phyloP scores from a whole-genome alignment of 164 flowering plant species.

The Sextonia rubra region DNA sequence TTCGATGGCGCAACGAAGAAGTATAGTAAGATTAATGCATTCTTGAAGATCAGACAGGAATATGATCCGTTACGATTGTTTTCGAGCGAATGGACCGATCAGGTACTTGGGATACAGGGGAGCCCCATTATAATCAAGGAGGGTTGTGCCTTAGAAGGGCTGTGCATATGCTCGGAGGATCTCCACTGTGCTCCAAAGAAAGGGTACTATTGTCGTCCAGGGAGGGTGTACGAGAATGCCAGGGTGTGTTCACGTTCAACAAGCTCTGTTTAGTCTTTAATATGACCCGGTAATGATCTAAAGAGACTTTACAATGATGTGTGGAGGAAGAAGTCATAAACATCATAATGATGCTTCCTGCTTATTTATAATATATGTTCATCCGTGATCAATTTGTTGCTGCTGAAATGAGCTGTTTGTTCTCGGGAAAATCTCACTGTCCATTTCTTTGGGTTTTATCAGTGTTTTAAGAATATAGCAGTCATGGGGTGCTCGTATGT shows the following conservation, averaged over 20 bases:
- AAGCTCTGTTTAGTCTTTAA: not conserved
- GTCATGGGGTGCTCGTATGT: too few species aligned
- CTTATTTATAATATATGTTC: not conserved
- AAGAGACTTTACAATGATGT: not conserved
- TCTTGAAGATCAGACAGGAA: slow-evolving; percentile 46
- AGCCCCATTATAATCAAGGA: slow-evolving; percentile 33
- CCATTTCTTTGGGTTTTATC: too few species aligned
- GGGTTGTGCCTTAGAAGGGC: slow-evolving; percentile 79
- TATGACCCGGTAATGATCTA: not conserved
- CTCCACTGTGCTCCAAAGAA: slow-evolving; percentile 60
- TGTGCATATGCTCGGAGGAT: slow-evolving; percentile 67
- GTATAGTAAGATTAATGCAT: slow-evolving; percentile 30
- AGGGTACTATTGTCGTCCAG: slow-evolving; percentile 61
- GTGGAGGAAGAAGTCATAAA: not conserved
- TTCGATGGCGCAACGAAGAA: slow-evolving; percentile 52
- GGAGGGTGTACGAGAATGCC: slow-evolving; percentile 55
- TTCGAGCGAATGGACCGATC: slow-evolving; percentile 77
- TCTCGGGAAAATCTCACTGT: too few species aligned
- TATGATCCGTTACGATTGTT: slow-evolving; percentile 66
- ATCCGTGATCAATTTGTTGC: not conserved
- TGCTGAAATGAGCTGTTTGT: too few species aligned
- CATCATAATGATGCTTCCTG: not conserved
- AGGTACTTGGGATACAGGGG: slow-evolving; percentile 53
- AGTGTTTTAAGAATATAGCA: too few species aligned
- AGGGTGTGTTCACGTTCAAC: slow-evolving; percentile 45